These are phyloP conservation scores for Phoma sp. DNA, from an alignment of 2,329 filamentous ascomycete genomes.

Conservation along the genomic window DNA sequence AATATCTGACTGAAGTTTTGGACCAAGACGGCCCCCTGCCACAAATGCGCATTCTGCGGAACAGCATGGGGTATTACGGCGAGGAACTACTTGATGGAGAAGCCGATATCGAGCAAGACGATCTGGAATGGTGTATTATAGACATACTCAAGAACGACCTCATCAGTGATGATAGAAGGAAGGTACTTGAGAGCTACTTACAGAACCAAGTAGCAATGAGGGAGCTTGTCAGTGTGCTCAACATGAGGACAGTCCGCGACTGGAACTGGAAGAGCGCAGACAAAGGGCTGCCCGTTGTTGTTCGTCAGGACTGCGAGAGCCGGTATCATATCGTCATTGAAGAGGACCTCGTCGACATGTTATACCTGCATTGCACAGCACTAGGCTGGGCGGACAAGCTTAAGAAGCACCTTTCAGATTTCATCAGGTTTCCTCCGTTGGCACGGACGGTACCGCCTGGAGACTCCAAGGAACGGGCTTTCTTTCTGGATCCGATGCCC, in stretches of 20 bases:
- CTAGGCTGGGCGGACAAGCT: conserved; percentile 31
- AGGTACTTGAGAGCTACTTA: conserved; percentile 32
- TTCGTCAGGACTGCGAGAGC: conserved; percentile 29
- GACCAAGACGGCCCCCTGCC: background rate
- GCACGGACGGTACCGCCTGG: background rate
- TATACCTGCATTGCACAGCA: conserved; percentile 34
- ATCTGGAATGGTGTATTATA: conserved; percentile 55
- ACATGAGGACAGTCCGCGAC: conserved; percentile 30
- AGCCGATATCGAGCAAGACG: conserved; percentile 48
- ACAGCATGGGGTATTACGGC: conserved; percentile 21
- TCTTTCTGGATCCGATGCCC: conserved; percentile 25
- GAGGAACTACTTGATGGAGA: conserved; percentile 18
- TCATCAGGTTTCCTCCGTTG: background rate
- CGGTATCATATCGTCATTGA: conserved; percentile 32
- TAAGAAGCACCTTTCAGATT: conserved; percentile 17
- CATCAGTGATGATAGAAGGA: conserved; percentile 56
- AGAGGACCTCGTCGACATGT: conserved; percentile 36
- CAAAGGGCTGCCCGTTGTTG: conserved; percentile 31
- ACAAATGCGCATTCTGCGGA: conserved; percentile 19
- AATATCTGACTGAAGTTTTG: conserved; percentile 28
- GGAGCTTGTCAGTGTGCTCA: conserved; percentile 32
- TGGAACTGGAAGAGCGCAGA: conserved; percentile 34
- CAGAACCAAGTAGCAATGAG: conserved; percentile 29
- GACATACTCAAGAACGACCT: conserved; percentile 58
- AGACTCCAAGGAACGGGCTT: conserved; percentile 20